Evolutionary conservation across 139 green algal genomes (phyloP).

Genomic region (Chlamydomonas urium): DNA sequence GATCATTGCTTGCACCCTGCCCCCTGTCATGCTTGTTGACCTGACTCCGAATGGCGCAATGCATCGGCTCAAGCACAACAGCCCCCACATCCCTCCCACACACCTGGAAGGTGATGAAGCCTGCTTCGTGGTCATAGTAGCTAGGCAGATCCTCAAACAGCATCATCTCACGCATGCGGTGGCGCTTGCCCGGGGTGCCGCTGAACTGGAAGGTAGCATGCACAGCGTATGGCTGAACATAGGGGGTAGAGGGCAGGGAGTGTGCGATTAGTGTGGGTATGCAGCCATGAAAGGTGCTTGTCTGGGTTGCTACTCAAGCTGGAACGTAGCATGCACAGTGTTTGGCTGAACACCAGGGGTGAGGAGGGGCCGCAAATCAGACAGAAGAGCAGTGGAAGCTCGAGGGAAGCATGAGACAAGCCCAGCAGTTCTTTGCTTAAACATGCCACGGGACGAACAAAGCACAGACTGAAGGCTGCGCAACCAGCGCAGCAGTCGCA

Average conservation of each 20-base stretch:
- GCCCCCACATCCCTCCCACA: not conserved
- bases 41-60: too few relatives aligned
- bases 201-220: constrained; percentile 95
- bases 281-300: not conserved
- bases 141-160: constrained; percentile 65
- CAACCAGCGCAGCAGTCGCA: too few relatives aligned
- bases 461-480: too few relatives aligned
- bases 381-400: too few relatives aligned
- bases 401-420: too few relatives aligned
- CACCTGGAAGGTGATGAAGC: constrained; percentile 41
- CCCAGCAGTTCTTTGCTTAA: too few relatives aligned
- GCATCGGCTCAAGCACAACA: too few relatives aligned
- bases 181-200: constrained; percentile 87
- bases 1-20: too few relatives aligned
- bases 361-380: too few relatives aligned
- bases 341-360: too few relatives aligned
- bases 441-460: too few relatives aligned
- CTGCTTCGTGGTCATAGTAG: constrained; percentile 62
- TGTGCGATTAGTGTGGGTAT: not conserved
- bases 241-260: not conserved
- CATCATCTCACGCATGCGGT: constrained; percentile 84
- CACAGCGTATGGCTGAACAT: constrained; percentile 30
- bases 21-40: too few relatives aligned
- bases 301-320: not conserved
- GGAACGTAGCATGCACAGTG: not conserved